These are phyloP conservation scores for Fennellomyces sp. DNA, from an alignment of 371 early-diverging fungal genomes.

Conservation along the genomic window DNA sequence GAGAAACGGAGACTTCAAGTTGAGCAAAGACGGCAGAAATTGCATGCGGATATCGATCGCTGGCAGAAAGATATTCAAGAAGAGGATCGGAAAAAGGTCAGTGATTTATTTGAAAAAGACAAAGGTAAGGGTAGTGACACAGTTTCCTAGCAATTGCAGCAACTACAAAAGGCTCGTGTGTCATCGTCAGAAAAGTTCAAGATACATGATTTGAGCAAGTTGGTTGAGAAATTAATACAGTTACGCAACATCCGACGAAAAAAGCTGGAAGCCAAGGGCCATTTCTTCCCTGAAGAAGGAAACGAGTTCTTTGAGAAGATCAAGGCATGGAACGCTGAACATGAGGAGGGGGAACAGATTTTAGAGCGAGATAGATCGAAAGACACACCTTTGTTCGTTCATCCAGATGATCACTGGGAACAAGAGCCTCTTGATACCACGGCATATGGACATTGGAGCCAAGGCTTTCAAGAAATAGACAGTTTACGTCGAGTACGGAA, in stretches of 20 bases:
- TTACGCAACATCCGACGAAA: conserved; percentile 33
- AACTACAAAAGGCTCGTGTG: not conserved
- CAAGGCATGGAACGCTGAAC: conserved; percentile 27
- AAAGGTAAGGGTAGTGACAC: too few relatives aligned
- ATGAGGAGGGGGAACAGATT: conserved; percentile 9
- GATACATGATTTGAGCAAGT: conserved; percentile 20
- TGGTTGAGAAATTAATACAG: conserved; percentile 22
- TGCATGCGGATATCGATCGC: conserved; percentile 5
- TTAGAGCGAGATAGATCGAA: conserved; percentile 20
- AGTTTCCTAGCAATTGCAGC: not conserved
- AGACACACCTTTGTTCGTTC: conserved; percentile 14
- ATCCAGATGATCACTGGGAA: conserved; percentile 37
- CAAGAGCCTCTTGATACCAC: conserved; percentile 18
- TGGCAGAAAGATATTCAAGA: conserved; percentile 8
- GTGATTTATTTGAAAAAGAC: too few relatives aligned
- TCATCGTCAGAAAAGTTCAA: not conserved
- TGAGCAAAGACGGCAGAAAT: conserved; percentile 1
- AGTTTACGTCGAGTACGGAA: conserved; percentile 26
- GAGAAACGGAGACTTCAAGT: conserved; percentile 5
- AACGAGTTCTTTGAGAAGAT: conserved; percentile 48
- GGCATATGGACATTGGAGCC: conserved; percentile 44
- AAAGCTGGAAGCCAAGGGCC: conserved; percentile 40
- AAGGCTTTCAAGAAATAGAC: conserved; percentile 31
- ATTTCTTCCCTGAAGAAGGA: conserved; percentile 55
- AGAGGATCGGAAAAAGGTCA: not conserved